Conservation (phyloP, 208 protist genomes). For the Crithidia sp. region DNA sequence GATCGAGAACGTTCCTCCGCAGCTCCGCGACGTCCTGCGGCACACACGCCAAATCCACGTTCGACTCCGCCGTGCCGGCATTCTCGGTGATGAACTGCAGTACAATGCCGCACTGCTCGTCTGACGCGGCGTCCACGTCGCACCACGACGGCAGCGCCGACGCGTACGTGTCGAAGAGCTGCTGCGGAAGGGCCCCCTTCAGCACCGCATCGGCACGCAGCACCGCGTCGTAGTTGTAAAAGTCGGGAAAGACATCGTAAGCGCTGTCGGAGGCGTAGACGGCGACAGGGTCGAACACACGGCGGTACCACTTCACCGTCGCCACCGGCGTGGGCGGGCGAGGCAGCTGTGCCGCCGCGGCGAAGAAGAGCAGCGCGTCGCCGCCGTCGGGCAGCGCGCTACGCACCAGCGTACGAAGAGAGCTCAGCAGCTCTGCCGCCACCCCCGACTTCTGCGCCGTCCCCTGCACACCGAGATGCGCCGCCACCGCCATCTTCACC, state of each 20-base stretch:
- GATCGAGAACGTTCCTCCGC: constrained; percentile 34
- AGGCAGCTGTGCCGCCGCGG: constrained; percentile 41
- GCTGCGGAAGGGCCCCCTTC: constrained; percentile 59
- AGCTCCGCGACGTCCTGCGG: constrained; percentile 43
- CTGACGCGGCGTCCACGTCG: constrained; percentile 15
- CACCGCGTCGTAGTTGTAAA: constrained; percentile 69
- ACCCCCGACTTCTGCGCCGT: constrained; percentile 30
- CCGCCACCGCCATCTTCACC: constrained; percentile 30
- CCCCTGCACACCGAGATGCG: constrained; percentile 43
- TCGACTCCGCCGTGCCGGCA: constrained; percentile 46
- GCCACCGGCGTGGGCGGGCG: constrained; percentile 44
- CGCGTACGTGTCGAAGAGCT: constrained; percentile 38
- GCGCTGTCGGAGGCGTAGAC: constrained; percentile 45
- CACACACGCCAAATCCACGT: constrained; percentile 41
- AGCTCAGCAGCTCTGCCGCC: constrained; percentile 42
- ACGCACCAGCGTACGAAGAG: constrained; percentile 17
- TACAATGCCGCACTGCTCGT: constrained; percentile 27
- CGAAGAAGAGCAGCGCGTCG: constrained; percentile 53
- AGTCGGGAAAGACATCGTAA: constrained; percentile 71
- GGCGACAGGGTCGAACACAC: constrained; percentile 44
- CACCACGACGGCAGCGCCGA: constrained; percentile 32
- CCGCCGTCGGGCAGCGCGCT: constrained; percentile 12
- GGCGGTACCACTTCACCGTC: constrained; percentile 79
- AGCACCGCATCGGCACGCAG: constrained; percentile 69
- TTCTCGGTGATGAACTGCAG: constrained; percentile 49